These are phyloP conservation scores for Russula griseocarnosa DNA, from an alignment of 768 basidiomycete genomes.

Conservation along the genomic window DNA sequence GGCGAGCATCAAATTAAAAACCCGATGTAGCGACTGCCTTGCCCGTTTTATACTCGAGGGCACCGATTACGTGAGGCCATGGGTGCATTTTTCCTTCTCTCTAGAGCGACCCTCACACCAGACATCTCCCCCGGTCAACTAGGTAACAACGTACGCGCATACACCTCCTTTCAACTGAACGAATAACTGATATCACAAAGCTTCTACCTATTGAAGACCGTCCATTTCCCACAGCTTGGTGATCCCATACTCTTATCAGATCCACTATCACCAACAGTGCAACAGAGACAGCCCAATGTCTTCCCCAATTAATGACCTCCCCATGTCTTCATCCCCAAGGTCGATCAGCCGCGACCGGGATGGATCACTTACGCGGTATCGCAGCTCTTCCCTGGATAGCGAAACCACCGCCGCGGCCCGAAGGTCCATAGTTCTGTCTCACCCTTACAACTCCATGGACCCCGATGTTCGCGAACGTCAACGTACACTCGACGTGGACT, in stretches of 20 bases:
- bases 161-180: not conserved
- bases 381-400: slow-evolving; percentile 27
- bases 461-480: slow-evolving; percentile 80
- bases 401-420: slow-evolving; percentile 44
- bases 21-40: too few relatives aligned
- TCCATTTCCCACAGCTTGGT: not conserved
- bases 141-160: not conserved
- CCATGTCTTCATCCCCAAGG: slow-evolving; percentile 21
- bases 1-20: too few relatives aligned
- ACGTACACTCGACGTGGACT: slow-evolving; percentile 90
- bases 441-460: slow-evolving; percentile 65
- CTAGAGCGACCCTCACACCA: too few relatives aligned
- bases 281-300: slow-evolving; percentile 5
- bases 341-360: slow-evolving; percentile 8
- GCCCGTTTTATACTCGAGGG: too few relatives aligned
- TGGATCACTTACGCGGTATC: slow-evolving; percentile 11
- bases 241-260: not conserved
- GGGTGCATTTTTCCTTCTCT: not conserved
- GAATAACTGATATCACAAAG: not conserved
- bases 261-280: not conserved
- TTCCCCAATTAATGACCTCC: not conserved
- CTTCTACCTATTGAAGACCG: not conserved
- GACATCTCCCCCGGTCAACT: too few relatives aligned
- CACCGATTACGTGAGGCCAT: not conserved
- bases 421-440: slow-evolving; percentile 57